Conservation (phyloP, 257 asterid genomes). For the Capsicum baccatum region DNA sequence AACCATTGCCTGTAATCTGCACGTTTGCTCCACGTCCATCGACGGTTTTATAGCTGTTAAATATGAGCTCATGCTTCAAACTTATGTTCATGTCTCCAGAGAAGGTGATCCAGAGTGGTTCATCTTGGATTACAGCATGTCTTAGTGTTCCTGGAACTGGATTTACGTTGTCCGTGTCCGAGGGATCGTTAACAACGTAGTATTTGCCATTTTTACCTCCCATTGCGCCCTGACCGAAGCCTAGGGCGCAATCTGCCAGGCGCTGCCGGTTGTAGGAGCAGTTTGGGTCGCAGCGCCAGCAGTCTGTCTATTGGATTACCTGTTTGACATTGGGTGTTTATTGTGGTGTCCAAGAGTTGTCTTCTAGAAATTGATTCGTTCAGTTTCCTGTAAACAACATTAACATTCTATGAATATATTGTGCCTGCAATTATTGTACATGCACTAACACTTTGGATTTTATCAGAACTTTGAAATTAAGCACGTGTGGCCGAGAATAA, state of each 20-base stretch:
- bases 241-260: slow-evolving; percentile 79
- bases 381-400: slow-evolving; percentile 53
- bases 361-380: slow-evolving; percentile 66
- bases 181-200: slow-evolving; percentile 75
- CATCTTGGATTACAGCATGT: slow-evolving; percentile 83
- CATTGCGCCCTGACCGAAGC: slow-evolving; percentile 69
- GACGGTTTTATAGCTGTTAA: slow-evolving; percentile 70
- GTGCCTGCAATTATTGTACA: neutral
- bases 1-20: slow-evolving; percentile 83
- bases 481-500: neutral
- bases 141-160: slow-evolving; percentile 90
- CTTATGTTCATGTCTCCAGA: slow-evolving; percentile 66
- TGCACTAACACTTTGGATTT: neutral
- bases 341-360: slow-evolving; percentile 41
- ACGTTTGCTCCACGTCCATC: slow-evolving; percentile 89
- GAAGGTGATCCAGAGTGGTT: slow-evolving; percentile 84
- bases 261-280: slow-evolving; percentile 77
- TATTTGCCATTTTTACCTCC: slow-evolving; percentile 85
- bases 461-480: neutral
- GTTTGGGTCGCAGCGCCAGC: slow-evolving; percentile 88
- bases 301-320: slow-evolving; percentile 96
- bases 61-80: slow-evolving; percentile 78
- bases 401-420: neutral
- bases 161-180: slow-evolving; percentile 65
- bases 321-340: slow-evolving; percentile 65